Base-by-base conservation (phyloP, 352 stramenopile species). In the Phytophthora multivora region DNA sequence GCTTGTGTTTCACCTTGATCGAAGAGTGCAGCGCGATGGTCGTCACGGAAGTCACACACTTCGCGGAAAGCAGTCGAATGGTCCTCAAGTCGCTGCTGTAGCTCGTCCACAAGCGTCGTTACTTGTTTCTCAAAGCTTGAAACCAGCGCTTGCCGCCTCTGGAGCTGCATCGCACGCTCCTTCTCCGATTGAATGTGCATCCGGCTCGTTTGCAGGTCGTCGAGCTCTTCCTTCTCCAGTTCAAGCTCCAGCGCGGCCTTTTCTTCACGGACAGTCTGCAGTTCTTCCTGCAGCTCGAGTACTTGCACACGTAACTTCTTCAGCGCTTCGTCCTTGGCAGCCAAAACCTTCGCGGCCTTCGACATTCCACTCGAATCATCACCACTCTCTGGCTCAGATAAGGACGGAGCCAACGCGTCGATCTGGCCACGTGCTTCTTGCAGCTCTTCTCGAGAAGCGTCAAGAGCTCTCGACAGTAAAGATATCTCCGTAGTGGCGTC, bases 21-120 rank as follows among this genome's bases (percentile, higher is more conserved):
- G 41, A 52, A 30, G 6, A 72, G 41, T 0, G 35, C 12, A 8
- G 41, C 50, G 4, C 46, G 51, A 39, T 77, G 54, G 2, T 64
- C 57, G 19, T 89, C 82, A n/a, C 76, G 80, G 46, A 86, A 72
- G 6, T 74, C 78, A 26, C 78, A 89, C 4, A 84, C 82, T 8
- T 89, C 75, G 41, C 80, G 80, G 51, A 89, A 91, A 8, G 78
- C 72, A 19, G 56, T 62, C 6, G 77, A 80, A 54, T 91, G 79
- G 9, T 88, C 75, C 16, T 91, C 80, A 11, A 91, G 57, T 2
- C 66, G 59, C 15, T 73, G 51, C 47, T 89, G 76, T 16, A 91
- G 59, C 49, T 86, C 75, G 6, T 73, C 48, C 4, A 89, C 69
- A 16, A 82, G 72, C 0, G 33, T 59, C 16, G 52, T 31, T 4